phyloP scores from a whole-genome alignment of 192 early-diverging fungal species.

The Mortierella antarctica region DNA sequence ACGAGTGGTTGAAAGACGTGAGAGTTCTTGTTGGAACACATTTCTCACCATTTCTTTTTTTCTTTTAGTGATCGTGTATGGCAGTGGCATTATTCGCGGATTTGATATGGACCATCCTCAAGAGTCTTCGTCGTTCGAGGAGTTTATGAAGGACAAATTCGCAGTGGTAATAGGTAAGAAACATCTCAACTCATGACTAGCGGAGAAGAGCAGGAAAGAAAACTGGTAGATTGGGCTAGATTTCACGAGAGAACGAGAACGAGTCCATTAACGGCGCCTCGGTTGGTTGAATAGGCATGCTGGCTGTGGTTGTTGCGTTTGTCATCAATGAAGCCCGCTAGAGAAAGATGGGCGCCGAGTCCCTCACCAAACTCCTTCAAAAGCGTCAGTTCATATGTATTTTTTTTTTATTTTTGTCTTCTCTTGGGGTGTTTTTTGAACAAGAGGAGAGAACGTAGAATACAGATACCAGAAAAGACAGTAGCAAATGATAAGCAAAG shows the following conservation, averaged over 20 bases:
- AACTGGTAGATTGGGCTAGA: neutral
- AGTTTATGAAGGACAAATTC: conserved; percentile 27
- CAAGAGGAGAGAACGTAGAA: neutral
- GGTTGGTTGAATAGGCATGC: conserved; percentile 18
- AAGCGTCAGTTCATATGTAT: too few relatives aligned
- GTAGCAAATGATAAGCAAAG: too few relatives aligned
- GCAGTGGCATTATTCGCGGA: conserved; percentile 15
- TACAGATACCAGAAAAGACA: too few relatives aligned
- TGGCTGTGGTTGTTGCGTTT: conserved; percentile 35
- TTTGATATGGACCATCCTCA: conserved; percentile 16
- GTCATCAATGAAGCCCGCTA: conserved; percentile 38
- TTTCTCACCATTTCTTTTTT: neutral
- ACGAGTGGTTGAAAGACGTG: neutral
- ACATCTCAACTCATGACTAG: neutral
- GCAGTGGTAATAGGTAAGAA: conserved; percentile 36
- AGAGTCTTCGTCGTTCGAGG: conserved; percentile 1
- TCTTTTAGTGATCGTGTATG: conserved; percentile 28
- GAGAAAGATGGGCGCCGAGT: neutral
- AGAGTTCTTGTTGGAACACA: neutral
- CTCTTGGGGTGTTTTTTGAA: neutral
- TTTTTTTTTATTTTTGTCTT: neutral
- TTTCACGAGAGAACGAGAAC: neutral
- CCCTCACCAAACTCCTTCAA: too few relatives aligned
- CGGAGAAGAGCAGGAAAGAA: neutral
- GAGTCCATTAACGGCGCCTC: neutral